phyloP scores from a whole-genome alignment of 2,329 filamentous ascomycete species.

The Coleophoma eucalyptorum region DNA sequence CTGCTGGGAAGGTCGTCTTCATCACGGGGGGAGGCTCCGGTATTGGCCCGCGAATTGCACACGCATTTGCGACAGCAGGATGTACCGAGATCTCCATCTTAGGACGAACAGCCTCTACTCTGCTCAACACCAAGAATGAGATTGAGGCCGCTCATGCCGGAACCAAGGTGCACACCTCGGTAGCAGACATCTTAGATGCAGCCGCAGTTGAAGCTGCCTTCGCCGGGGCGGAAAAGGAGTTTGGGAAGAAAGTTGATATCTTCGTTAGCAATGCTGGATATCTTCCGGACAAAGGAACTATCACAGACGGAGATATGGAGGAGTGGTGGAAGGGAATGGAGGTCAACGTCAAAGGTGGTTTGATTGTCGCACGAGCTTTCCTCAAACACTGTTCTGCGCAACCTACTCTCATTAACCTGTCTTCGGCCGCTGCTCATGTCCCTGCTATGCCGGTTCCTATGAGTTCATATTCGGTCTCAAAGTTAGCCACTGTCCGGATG shows the following conservation, averaged over 20 bases:
- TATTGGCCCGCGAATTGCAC: slow-evolving; percentile 7
- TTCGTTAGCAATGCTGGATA: slow-evolving; percentile 9
- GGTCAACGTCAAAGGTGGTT: slow-evolving; percentile 6
- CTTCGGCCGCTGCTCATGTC: slow-evolving; percentile 3
- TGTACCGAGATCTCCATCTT: slow-evolving; percentile 24
- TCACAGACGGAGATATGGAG: slow-evolving; percentile 2
- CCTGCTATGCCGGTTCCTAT: background rate
- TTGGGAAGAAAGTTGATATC: slow-evolving; percentile 8
- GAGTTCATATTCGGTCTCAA: background rate
- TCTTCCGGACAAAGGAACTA: slow-evolving; percentile 2
- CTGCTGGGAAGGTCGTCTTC: slow-evolving; percentile 2
- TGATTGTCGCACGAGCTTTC: slow-evolving; percentile 7
- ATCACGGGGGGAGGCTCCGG: slow-evolving; percentile 7
- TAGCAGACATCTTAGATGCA: slow-evolving; percentile 1
- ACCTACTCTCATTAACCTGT: slow-evolving; percentile 2
- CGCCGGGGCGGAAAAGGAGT: background rate
- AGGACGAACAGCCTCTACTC: slow-evolving; percentile 9
- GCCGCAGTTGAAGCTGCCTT: background rate
- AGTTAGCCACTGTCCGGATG: slow-evolving; percentile 5
- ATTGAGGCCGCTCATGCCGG: background rate
- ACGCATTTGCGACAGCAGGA: slow-evolving; percentile 9
- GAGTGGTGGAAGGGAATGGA: slow-evolving; percentile 5
- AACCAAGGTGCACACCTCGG: background rate
- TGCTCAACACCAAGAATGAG: slow-evolving; percentile 1
- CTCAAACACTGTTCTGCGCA: slow-evolving; percentile 2